These are phyloP conservation scores for Diaporthe sp. DNA, from an alignment of 2,329 filamentous ascomycete genomes.

Conservation along the genomic window DNA sequence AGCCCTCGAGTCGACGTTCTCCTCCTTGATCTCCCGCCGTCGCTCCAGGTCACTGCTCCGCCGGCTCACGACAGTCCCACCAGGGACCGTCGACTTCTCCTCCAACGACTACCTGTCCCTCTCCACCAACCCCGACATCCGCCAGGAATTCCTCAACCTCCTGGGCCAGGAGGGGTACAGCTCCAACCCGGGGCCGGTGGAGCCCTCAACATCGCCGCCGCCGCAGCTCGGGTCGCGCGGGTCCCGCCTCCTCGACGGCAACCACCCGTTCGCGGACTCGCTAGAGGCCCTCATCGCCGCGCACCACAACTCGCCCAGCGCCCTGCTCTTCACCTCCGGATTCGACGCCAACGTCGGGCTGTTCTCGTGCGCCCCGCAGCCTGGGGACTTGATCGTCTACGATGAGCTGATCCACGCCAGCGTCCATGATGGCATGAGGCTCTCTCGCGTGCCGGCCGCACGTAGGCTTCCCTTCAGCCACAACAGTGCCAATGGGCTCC, in stretches of 20 bases:
- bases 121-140: slow-evolving; percentile 63
- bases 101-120: slow-evolving; percentile 88
- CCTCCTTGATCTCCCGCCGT: slow-evolving; percentile 24
- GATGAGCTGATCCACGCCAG: slow-evolving; percentile 85
- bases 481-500: slow-evolving; percentile 58
- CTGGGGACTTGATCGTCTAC: slow-evolving; percentile 75
- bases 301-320: slow-evolving; percentile 62
- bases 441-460: slow-evolving; percentile 63
- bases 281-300: slow-evolving; percentile 62
- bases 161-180: slow-evolving; percentile 46
- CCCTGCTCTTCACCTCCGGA: slow-evolving; percentile 70
- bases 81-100: slow-evolving; percentile 72
- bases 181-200: not conserved
- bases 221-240: slow-evolving; percentile 63
- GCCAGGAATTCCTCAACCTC: slow-evolving; percentile 73
- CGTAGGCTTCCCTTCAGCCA: slow-evolving; percentile 69
- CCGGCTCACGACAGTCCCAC: slow-evolving; percentile 11
- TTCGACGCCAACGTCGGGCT: slow-evolving; percentile 77
- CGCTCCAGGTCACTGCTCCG: slow-evolving; percentile 23
- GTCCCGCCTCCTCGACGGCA: slow-evolving; percentile 68
- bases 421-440: slow-evolving; percentile 81
- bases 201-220: not conserved
- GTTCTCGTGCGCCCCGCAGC: slow-evolving; percentile 71
- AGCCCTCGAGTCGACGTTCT: slow-evolving; percentile 17
- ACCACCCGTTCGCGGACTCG: slow-evolving; percentile 58